phyloP scores from a whole-genome alignment of 768 basidiomycete species.

The Kondoa malvinella region DNA sequence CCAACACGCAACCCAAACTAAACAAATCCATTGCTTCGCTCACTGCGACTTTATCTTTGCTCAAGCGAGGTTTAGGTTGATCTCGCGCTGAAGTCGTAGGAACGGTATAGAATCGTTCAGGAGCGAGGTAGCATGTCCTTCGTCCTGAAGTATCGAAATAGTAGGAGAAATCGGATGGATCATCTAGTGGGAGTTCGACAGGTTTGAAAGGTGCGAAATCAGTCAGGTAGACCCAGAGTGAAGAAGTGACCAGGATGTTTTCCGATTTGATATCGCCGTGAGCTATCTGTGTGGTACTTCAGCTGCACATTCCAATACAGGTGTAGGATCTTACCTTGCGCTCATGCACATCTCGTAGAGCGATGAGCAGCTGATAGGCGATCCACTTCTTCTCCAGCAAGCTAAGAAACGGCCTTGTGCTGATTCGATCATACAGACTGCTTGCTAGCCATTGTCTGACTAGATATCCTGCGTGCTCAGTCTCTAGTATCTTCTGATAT shows the following conservation, averaged over 20 bases:
- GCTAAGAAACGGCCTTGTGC: slow-evolving; percentile 86
- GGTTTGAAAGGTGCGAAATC: slow-evolving; percentile 96
- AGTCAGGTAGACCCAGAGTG: slow-evolving; percentile 86
- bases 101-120: slow-evolving; percentile 80
- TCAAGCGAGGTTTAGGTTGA: neutral
- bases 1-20: slow-evolving; percentile 81
- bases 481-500: slow-evolving; percentile 79
- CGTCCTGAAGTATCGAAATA: slow-evolving; percentile 91
- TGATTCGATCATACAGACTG: slow-evolving; percentile 91
- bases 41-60: slow-evolving; percentile 44
- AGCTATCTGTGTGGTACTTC: slow-evolving; percentile 36
- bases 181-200: slow-evolving; percentile 81
- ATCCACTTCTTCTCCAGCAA: slow-evolving; percentile 96
- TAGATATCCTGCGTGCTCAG: slow-evolving; percentile 87
- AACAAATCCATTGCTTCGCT: slow-evolving; percentile 98
- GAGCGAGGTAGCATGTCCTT: slow-evolving; percentile 87
- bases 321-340: slow-evolving; percentile 39
- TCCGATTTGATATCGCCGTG: slow-evolving; percentile 98
- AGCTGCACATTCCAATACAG: neutral
- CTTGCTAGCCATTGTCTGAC: slow-evolving; percentile 87
- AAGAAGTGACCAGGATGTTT: slow-evolving; percentile 88
- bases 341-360: slow-evolving; percentile 61
- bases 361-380: slow-evolving; percentile 74
- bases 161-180: slow-evolving; percentile 93
- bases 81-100: slow-evolving; percentile 50